A percentile compares a stretch with the other conserved stretches of the same genome.
Conservation (phyloP, 768 basidiomycete species). For the Mycena rebaudengoi region DNA sequence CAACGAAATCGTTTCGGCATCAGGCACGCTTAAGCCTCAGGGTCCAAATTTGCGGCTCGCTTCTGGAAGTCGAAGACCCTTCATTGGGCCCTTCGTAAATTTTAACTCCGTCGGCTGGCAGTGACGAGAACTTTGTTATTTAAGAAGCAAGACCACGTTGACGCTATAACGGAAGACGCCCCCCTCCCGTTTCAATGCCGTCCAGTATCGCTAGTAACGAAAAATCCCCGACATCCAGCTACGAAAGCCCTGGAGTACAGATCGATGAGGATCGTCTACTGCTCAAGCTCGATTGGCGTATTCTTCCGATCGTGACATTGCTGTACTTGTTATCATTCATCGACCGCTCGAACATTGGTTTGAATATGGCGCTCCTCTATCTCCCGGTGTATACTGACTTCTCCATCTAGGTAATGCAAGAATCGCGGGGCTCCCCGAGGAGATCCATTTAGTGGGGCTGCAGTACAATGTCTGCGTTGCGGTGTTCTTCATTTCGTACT, state of each 20-base stretch:
- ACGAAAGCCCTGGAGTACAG: not conserved
- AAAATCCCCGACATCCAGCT: not conserved
- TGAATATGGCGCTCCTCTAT: no score
- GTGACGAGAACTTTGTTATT: no score
- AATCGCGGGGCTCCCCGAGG: slow-evolving; percentile 43
- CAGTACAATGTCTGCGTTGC: slow-evolving; percentile 40
- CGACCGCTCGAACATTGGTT: slow-evolving; percentile 49
- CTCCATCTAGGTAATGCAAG: slow-evolving; percentile 36
- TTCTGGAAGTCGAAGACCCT: no score
- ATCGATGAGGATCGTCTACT: slow-evolving; percentile 3
- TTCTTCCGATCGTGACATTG: slow-evolving; percentile 53
- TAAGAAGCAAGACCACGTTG: no score
- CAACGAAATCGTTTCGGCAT: no score
- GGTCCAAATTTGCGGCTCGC: no score
- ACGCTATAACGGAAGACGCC: no score
- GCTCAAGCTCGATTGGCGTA: slow-evolving; percentile 51
- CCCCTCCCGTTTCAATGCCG: no score
- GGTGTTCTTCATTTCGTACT: slow-evolving; percentile 18
- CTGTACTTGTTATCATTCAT: slow-evolving; percentile 57
- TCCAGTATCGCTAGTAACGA: not conserved
- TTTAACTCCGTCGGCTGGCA: no score
- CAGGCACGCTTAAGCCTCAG: no score
- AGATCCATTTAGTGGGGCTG: slow-evolving; percentile 40
- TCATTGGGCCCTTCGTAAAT: no score
- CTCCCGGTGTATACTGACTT: not conserved